These are phyloP conservation scores for Hypoxylon cercidicola DNA, from an alignment of 495 filamentous ascomycete species.

Conservation along the genomic window DNA sequence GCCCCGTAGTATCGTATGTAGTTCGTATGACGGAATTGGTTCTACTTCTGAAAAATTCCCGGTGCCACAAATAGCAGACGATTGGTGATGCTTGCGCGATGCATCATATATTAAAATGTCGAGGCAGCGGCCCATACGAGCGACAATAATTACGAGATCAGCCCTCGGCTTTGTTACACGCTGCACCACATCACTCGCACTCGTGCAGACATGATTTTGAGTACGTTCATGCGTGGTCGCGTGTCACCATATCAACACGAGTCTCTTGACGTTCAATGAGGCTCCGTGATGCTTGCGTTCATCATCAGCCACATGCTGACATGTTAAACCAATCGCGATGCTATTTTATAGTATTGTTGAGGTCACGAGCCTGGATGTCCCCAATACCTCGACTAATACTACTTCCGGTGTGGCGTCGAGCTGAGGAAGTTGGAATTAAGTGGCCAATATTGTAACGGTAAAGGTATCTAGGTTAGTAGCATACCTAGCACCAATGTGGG, in stretches of 20 bases:
- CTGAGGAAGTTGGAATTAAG: conserved; percentile 17
- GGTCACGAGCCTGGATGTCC: conserved; percentile 9
- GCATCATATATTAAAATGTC: conserved; percentile 31
- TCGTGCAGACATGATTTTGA: conserved; percentile 22
- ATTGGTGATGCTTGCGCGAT: conserved; percentile 30
- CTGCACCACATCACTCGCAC: conserved; percentile 39
- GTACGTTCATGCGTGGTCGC: conserved; percentile 23
- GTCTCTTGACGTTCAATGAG: conserved; percentile 25
- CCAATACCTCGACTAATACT: conserved; percentile 1
- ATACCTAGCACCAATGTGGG: conserved; percentile 21
- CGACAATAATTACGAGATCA: conserved; percentile 38
- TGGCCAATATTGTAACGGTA: conserved; percentile 15
- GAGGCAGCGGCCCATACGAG: conserved; percentile 34
- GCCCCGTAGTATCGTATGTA: conserved; percentile 33
- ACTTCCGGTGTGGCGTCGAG: conserved; percentile 24
- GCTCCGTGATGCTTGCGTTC: conserved; percentile 26
- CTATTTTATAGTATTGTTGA: conserved; percentile 10
- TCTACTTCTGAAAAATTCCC: conserved; percentile 24
- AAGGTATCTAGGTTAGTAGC: conserved; percentile 14
- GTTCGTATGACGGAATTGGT: conserved; percentile 33
- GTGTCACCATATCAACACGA: conserved; percentile 21
- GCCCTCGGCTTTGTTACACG: conserved; percentile 34
- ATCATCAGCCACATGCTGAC: conserved; percentile 35
- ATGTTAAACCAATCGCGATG: conserved; percentile 13
- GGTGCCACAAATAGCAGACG: conserved; percentile 32